Percentiles rank a stretch among this genome's conserved stretches.
Evolutionary conservation across 306 rosid genomes (phyloP).

Genomic region (Prunus kanzakura): DNA sequence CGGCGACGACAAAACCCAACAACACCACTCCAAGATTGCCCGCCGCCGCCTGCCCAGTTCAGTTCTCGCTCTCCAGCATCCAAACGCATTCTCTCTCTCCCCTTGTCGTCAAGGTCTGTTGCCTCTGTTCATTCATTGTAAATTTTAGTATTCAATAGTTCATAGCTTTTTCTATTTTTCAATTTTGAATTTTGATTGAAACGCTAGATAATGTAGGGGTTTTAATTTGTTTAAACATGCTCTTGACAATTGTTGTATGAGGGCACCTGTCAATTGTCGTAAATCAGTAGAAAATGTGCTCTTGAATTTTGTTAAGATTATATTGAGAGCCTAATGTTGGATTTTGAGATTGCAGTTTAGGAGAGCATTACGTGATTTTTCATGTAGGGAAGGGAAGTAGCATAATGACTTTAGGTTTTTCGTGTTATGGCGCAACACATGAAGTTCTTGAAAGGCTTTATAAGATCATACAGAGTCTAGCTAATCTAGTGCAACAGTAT

Average conservation of each 20-base stretch:
- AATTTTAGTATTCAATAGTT: neutral
- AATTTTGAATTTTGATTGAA: neutral
- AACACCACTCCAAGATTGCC: neutral
- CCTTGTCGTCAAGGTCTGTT: conserved; percentile 50
- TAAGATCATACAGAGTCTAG: neutral
- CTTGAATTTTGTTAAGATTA: neutral
- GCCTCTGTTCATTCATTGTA: neutral
- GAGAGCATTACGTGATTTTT: neutral
- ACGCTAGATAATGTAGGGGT: neutral
- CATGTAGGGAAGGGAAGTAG: neutral
- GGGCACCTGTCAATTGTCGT: neutral
- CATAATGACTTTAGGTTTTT: neutral
- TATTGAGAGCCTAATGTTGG: neutral
- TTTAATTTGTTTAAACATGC: neutral
- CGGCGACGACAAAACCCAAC: neutral
- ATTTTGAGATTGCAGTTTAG: neutral
- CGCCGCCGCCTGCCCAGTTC: conserved; percentile 64
- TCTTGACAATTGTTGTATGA: neutral
- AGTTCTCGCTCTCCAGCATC: conserved; percentile 57
- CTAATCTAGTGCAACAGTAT: too few species aligned
- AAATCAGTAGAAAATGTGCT: neutral
- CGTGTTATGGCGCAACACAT: neutral
- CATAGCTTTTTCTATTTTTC: too few species aligned
- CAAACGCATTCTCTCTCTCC: conserved; percentile 38
- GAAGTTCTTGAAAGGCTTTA: neutral